These are phyloP conservation scores for Umbelopsis vinacea DNA, from an alignment of 192 early-diverging fungal genomes.

Conservation along the genomic window DNA sequence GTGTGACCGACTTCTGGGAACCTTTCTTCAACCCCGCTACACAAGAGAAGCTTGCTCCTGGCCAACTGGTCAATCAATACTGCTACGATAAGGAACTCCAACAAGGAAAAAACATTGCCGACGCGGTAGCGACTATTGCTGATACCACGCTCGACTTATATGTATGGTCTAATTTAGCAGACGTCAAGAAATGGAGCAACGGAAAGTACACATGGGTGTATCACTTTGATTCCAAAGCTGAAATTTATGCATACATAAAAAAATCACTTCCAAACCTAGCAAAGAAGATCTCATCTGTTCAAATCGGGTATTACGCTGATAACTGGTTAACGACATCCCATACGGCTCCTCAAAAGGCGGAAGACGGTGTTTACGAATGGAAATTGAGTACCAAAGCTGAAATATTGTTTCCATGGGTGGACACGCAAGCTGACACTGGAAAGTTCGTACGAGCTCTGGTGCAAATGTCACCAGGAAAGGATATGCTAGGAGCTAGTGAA, in stretches of 20 bases:
- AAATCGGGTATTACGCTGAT: background rate
- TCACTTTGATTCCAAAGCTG: slow-evolving; percentile 4
- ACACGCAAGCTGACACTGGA: background rate
- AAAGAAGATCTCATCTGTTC: background rate
- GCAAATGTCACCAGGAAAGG: background rate
- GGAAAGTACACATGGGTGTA: slow-evolving; percentile 17
- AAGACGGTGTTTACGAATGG: background rate
- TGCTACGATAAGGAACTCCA: background rate
- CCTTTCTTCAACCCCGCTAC: background rate
- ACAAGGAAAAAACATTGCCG: slow-evolving; percentile 7
- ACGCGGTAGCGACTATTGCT: slow-evolving; percentile 3
- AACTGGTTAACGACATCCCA: background rate
- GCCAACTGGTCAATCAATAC: background rate
- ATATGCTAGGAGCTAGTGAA: background rate
- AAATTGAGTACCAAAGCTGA: background rate
- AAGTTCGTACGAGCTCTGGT: background rate
- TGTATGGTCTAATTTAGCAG: background rate
- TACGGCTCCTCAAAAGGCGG: background rate
- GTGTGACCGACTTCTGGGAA: slow-evolving; percentile 17
- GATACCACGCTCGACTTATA: background rate
- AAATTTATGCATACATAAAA: background rate
- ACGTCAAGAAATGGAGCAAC: slow-evolving; percentile 3
- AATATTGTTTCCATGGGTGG: background rate
- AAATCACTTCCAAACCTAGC: background rate
- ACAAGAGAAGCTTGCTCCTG: background rate